A percentile compares a stretch with the other conserved stretches of the same genome.
These are phyloP conservation scores for Candida verbasci DNA, from an alignment of 805 yeast species.

Conservation along the genomic window DNA sequence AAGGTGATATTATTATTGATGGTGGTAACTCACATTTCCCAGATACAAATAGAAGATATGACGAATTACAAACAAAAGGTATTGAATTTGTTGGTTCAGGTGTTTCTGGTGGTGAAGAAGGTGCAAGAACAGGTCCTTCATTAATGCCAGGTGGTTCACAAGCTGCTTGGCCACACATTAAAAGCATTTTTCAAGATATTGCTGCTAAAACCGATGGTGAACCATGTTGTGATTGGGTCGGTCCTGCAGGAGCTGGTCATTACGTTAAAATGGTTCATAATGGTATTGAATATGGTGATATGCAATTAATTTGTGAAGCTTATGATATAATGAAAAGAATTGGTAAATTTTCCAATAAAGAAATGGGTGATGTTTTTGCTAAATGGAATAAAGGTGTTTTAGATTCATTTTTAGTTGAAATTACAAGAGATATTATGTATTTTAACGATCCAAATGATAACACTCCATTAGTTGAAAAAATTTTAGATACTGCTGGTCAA, in stretches of 20 bases:
- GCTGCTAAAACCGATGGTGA: conserved; percentile 97
- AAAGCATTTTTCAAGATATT: conserved; percentile 92
- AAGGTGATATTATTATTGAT: conserved; percentile 97
- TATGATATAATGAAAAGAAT: conserved; percentile 93
- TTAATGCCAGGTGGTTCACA: conserved; percentile 99
- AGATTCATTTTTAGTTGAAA: conserved; percentile 95
- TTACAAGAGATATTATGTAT: conserved; percentile 90
- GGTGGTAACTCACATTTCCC: conserved; percentile 99
- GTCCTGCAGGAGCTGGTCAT: conserved; percentile 98
- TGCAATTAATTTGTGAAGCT: conserved; percentile 98
- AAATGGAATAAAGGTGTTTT: conserved; percentile 97
- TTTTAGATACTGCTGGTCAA: conserved; percentile 96
- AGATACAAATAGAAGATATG: conserved; percentile 95
- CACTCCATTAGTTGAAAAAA: conserved; percentile 91
- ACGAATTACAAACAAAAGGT: conserved; percentile 81
- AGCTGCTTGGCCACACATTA: conserved; percentile 98
- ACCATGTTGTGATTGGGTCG: conserved; percentile 99
- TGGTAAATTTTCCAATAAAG: conserved; percentile 85
- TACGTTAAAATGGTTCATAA: conserved; percentile 99
- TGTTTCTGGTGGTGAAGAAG: conserved; percentile 99
- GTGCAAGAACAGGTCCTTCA: conserved; percentile 99
- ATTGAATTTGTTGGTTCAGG: conserved; percentile 95
- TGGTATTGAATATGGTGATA: conserved; percentile 99
- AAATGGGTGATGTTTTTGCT: conserved; percentile 87
- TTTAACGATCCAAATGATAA: conserved; percentile 84